Evolutionary conservation across 2,329 filamentous ascomycete genomes (phyloP), one percentile per base, ranked within the genome.

Genomic region (Westerdykella sp.): DNA sequence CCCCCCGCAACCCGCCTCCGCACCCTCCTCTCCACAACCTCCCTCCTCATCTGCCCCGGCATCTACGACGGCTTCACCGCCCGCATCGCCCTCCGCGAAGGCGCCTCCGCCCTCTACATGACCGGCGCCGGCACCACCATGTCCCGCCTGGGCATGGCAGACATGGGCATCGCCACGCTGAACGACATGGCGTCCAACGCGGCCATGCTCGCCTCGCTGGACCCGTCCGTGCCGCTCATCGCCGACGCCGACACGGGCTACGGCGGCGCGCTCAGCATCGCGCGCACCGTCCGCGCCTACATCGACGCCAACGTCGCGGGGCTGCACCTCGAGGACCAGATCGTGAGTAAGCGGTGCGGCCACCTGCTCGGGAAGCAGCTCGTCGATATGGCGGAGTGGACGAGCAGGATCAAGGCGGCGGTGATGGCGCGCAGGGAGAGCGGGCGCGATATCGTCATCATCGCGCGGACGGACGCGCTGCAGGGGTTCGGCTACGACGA

Each of bases 51-150:
- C 2, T 80, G 76, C 40, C 81, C 81, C 0, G 81, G 82, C 25
- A 81, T 85, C 2, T 84, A 84, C 56, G 82, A 86, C 69, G 82
- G 82, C 11, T 74, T 84, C 42, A 80, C 79, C 2, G 80, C 82
- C 0, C 71, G 81, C 1, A 75, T 85, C 44, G 80, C 81, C 1
- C 69, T 83, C 16, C 68, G 73, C 34, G 70, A 78, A n/a, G 81
- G 80, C 5, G 84, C 83, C 46, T 75, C 83, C 37, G 75, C 72
- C 43, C 60, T 85, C 32, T 85, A 85, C 67, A 85, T 85, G 81
- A 83, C 80, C 10, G 80, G 80, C 13, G 79, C 80, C 18, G 80
- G 80, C 34, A 82, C 78, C 1, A 72, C 73, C 13, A 77, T 78
- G 45, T 83, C 80, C 1, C 69, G 73, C 22, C 73, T 84, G 0